Conservation (phyloP, 208 protist genomes). For the Leishmania guyanensis region DNA sequence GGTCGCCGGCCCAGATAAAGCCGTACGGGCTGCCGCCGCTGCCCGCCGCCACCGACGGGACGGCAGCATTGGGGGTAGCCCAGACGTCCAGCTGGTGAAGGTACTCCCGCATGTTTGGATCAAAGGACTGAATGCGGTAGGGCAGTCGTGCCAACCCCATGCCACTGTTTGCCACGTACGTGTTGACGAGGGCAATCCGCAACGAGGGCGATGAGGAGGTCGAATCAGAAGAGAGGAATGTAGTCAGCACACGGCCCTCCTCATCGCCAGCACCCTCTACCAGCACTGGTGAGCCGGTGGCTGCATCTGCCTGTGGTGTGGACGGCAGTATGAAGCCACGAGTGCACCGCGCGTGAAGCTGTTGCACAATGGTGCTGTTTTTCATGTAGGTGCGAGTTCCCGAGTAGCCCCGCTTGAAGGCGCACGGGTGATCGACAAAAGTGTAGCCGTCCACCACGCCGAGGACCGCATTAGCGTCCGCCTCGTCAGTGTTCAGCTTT, state of each 20-base stretch:
- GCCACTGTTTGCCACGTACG: conserved; percentile 95
- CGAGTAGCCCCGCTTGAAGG: conserved; percentile 87
- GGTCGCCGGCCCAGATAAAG: conserved; percentile 94
- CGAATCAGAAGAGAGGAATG: conserved; percentile 52
- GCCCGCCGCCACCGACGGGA: background rate
- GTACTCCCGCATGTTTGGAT: conserved; percentile 67
- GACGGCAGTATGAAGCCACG: conserved; percentile 39
- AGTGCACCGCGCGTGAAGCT: conserved; percentile 28
- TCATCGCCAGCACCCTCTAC: conserved; percentile 48
- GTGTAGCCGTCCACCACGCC: conserved; percentile 77
- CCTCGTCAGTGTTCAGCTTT: conserved; percentile 83
- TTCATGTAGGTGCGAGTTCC: conserved; percentile 86
- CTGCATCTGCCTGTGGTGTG: background rate
- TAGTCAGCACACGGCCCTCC: conserved; percentile 89
- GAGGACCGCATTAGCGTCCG: conserved; percentile 45
- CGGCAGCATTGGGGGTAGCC: conserved; percentile 1
- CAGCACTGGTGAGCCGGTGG: background rate
- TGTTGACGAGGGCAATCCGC: conserved; percentile 84
- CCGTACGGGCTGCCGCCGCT: conserved; percentile 19
- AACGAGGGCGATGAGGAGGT: background rate
- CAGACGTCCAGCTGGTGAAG: conserved; percentile 46
- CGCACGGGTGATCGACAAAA: conserved; percentile 74
- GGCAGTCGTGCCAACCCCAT: conserved; percentile 86
- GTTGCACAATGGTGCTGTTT: conserved; percentile 17
- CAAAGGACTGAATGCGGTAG: conserved; percentile 85